Evolutionary conservation across 352 stramenopile genomes (phyloP).

Genomic region (Sclerospora graminicola): DNA sequence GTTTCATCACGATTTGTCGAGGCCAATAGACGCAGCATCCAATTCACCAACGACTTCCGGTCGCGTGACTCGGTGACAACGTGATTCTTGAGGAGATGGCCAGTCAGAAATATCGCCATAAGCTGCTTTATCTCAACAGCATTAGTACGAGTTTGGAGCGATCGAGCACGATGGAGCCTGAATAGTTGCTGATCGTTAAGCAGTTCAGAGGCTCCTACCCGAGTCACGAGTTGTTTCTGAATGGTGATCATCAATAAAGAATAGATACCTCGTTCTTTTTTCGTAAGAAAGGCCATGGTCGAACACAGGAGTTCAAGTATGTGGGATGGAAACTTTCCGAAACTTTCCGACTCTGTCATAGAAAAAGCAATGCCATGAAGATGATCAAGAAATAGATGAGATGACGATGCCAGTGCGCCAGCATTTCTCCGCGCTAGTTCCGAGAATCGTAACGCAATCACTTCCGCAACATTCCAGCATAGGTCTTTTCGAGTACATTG

Average conservation of each 20-base stretch:
- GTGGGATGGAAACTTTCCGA: slow-evolving; percentile 38
- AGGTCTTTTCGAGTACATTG: slow-evolving; percentile 24
- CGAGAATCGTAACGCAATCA: slow-evolving; percentile 36
- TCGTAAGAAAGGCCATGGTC: slow-evolving; percentile 56
- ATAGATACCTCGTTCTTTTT: slow-evolving; percentile 54
- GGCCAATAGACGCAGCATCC: slow-evolving; percentile 60
- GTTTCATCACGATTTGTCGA: slow-evolving; percentile 50
- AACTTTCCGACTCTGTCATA: slow-evolving; percentile 13
- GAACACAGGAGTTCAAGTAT: slow-evolving; percentile 59
- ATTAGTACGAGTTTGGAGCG: slow-evolving; percentile 13
- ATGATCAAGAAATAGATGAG: slow-evolving; percentile 72
- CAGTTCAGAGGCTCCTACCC: slow-evolving; percentile 11
- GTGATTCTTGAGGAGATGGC: slow-evolving; percentile 47
- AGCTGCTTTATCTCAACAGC: slow-evolving; percentile 56
- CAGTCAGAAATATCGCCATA: slow-evolving; percentile 67
- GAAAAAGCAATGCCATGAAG: slow-evolving; percentile 53
- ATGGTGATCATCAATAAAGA: slow-evolving; percentile 81
- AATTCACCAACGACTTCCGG: slow-evolving; percentile 47
- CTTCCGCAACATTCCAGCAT: slow-evolving; percentile 58
- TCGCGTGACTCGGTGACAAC: slow-evolving; percentile 43
- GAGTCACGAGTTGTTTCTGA: slow-evolving; percentile 67
- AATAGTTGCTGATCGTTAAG: slow-evolving; percentile 17
- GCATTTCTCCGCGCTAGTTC: slow-evolving; percentile 30
- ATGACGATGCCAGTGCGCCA: slow-evolving; percentile 34
- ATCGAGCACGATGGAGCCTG: slow-evolving; percentile 7